phyloP scores from a whole-genome alignment of 78 protist genomes.

The Dictyostelium discoideum region DNA sequence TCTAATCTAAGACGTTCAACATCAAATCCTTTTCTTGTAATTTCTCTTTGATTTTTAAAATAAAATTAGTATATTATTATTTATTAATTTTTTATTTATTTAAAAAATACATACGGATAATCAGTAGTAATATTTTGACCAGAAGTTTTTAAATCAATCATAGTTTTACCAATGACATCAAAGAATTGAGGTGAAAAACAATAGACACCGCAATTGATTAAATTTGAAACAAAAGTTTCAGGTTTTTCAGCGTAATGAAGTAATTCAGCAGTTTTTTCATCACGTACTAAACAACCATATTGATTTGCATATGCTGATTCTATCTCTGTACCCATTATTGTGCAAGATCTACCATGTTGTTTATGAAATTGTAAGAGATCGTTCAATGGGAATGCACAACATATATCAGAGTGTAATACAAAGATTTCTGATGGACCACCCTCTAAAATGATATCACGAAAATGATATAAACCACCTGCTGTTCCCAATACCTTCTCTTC shows the following conservation, averaged over 20 bases:
- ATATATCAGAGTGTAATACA: slow-evolving; percentile 73
- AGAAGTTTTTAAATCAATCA: slow-evolving; percentile 21
- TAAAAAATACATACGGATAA: slow-evolving; percentile 41
- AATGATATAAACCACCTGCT: slow-evolving; percentile 84
- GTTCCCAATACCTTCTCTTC: slow-evolving; percentile 82
- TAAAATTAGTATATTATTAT: background rate
- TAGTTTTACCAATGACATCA: slow-evolving; percentile 50
- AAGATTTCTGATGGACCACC: slow-evolving; percentile 58
- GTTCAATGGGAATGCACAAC: slow-evolving; percentile 79
- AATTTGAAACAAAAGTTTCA: slow-evolving; percentile 69
- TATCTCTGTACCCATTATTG: slow-evolving; percentile 62
- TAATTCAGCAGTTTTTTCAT: slow-evolving; percentile 53
- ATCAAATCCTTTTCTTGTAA: slow-evolving; percentile 45
- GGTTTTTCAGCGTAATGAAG: slow-evolving; percentile 86
- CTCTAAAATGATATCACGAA: slow-evolving; percentile 23
- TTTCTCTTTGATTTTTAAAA: slow-evolving; percentile 15
- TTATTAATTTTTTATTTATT: background rate
- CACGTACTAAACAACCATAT: slow-evolving; percentile 78
- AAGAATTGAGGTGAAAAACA: slow-evolving; percentile 60
- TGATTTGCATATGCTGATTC: slow-evolving; percentile 55
- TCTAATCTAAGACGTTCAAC: slow-evolving; percentile 49
- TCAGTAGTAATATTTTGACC: slow-evolving; percentile 13
- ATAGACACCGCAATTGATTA: slow-evolving; percentile 86
- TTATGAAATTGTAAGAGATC: slow-evolving; percentile 34
- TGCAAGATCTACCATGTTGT: background rate